Conservation (phyloP, 179 eudicot species). For the Camellia oleifera region DNA sequence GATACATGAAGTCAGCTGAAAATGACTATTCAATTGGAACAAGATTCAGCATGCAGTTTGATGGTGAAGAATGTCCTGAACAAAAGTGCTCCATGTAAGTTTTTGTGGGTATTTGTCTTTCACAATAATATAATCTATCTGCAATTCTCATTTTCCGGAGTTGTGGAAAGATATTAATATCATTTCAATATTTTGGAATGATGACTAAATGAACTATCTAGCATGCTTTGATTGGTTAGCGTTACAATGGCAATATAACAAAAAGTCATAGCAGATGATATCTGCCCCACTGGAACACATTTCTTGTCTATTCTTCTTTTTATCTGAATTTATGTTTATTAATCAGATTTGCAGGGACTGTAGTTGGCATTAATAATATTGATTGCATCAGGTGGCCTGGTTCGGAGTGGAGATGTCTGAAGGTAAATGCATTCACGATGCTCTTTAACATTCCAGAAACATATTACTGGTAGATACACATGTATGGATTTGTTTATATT, state of each 20-base stretch:
- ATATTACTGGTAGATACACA: neutral
- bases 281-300: neutral
- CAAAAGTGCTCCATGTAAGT: slow-evolving; percentile 13
- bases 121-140: neutral
- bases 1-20: slow-evolving; percentile 20
- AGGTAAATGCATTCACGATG: slow-evolving; percentile 13
- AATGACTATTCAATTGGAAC: slow-evolving; percentile 24
- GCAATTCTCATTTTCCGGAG: neutral
- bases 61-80: slow-evolving; percentile 19
- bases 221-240: slow-evolving; percentile 2
- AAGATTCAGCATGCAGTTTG: slow-evolving; percentile 24
- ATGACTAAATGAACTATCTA: neutral
- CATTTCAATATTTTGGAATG: neutral
- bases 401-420: slow-evolving; percentile 26
- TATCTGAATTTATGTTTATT: slow-evolving; percentile 2
- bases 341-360: slow-evolving; percentile 24
- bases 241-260: neutral
- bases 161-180: neutral
- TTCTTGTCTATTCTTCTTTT: neutral
- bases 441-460: neutral
- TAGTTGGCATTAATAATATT: slow-evolving; percentile 15
- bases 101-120: neutral
- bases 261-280: neutral
- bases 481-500: neutral
- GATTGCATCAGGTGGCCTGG: slow-evolving; percentile 21